These are phyloP conservation scores for Liriodendron chinense DNA, from an alignment of 164 flowering plant genomes.

Conservation along the genomic window DNA sequence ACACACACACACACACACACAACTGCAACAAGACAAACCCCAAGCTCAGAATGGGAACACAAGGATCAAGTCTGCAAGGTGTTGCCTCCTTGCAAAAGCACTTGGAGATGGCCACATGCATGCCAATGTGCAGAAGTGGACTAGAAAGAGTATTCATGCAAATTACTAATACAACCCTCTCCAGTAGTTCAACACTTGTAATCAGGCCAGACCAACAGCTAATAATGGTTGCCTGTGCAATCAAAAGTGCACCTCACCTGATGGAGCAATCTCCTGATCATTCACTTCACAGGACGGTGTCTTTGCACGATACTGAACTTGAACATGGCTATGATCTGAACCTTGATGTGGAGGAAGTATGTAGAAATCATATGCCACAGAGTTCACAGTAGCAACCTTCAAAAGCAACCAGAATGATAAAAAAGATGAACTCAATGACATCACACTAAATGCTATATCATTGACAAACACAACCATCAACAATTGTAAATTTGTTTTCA, in stretches of 20 bases:
- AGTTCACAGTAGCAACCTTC: conserved; percentile 26
- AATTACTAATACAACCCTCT: too few species aligned
- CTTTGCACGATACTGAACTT: conserved; percentile 15
- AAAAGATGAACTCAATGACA: not conserved
- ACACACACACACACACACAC: too few species aligned
- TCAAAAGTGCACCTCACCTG: conserved; percentile 8
- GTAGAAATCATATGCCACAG: conserved; percentile 12
- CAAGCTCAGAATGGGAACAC: too few species aligned
- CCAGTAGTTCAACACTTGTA: not conserved
- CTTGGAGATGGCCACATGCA: not conserved
- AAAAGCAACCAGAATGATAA: conserved; percentile 1
- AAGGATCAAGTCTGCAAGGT: not conserved
- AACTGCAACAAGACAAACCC: too few species aligned
- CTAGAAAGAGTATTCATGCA: not conserved
- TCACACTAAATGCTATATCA: not conserved
- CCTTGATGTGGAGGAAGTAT: conserved; percentile 23
- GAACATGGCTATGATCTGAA: conserved; percentile 4
- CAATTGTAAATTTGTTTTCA: not conserved
- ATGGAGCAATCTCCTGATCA: not conserved
- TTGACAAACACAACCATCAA: not conserved
- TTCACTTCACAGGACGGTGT: not conserved
- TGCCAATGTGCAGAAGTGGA: not conserved
- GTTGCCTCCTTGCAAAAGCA: not conserved
- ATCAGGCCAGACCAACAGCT: not conserved
- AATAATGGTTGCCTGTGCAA: not conserved